Evolutionary conservation across 2,329 filamentous ascomycete species (phyloP).

Genomic region (Microsporum ferrugineum): DNA sequence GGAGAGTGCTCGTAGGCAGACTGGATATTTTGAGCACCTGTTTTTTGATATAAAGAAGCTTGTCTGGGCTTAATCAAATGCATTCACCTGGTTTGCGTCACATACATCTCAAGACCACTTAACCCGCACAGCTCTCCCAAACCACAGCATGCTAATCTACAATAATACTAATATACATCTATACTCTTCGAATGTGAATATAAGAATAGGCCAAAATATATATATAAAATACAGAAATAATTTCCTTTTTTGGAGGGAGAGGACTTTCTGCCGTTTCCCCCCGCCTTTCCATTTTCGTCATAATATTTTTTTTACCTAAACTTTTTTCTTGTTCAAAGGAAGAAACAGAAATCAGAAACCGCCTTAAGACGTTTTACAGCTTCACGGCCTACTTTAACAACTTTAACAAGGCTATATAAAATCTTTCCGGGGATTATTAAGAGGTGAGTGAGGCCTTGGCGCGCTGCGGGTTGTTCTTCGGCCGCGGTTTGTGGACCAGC

Average conservation of each 20-base stretch:
- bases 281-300: slow-evolving; percentile 6
- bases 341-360: too few relatives aligned
- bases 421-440: not conserved
- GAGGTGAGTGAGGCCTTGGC: not conserved
- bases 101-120: not conserved
- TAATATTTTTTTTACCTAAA: not conserved
- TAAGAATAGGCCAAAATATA: not conserved
- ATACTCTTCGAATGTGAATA: not conserved
- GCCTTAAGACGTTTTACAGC: too few relatives aligned
- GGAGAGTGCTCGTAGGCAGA: slow-evolving; percentile 74
- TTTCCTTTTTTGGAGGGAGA: not conserved
- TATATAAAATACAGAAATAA: not conserved
- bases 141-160: not conserved
- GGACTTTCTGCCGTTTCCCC: slow-evolving; percentile 5
- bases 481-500: not conserved
- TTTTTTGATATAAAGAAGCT: slow-evolving; percentile 87
- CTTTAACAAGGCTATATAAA: too few relatives aligned
- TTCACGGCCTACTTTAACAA: too few relatives aligned
- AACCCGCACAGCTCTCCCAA: not conserved
- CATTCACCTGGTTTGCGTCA: not conserved
- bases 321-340: too few relatives aligned
- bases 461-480: not conserved
- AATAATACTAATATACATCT: not conserved
- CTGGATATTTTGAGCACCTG: slow-evolving; percentile 72
- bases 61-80: slow-evolving; percentile 57